Evolutionary conservation across 306 rosid genomes (phyloP).

Genomic region (Inga laurina): DNA sequence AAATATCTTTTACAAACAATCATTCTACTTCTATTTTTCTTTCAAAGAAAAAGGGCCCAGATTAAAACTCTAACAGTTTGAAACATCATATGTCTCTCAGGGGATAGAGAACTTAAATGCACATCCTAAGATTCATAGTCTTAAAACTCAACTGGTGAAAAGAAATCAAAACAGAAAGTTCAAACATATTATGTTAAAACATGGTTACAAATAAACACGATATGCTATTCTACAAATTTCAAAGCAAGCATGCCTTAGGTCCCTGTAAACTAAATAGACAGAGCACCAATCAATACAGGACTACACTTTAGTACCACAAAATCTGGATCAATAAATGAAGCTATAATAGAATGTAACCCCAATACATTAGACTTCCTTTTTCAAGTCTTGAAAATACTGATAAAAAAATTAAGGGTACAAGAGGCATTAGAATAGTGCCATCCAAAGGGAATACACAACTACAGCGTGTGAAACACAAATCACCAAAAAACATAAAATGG

Average conservation of each 20-base stretch:
- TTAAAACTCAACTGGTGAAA: neutral
- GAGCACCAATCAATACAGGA: neutral
- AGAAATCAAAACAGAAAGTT: neutral
- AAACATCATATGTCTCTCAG: neutral
- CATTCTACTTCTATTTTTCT: neutral
- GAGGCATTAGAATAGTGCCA: neutral
- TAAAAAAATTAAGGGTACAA: neutral
- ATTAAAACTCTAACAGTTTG: neutral
- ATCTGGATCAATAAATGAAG: neutral
- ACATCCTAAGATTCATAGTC: neutral
- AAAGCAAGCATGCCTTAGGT: neutral
- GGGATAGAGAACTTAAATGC: neutral
- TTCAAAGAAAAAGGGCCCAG: neutral
- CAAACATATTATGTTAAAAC: neutral
- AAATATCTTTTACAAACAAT: neutral
- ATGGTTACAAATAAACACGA: neutral
- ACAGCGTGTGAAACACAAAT: constrained; percentile 8
- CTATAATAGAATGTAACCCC: neutral
- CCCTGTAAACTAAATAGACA: neutral
- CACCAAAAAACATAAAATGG: neutral
- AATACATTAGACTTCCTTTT: neutral
- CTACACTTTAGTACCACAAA: neutral
- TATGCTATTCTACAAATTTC: neutral
- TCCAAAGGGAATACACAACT: constrained; percentile 16
- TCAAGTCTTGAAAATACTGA: neutral